These are phyloP conservation scores for Penicillium atrosanguineum DNA, from an alignment of 495 filamentous ascomycete genomes.

Conservation along the genomic window DNA sequence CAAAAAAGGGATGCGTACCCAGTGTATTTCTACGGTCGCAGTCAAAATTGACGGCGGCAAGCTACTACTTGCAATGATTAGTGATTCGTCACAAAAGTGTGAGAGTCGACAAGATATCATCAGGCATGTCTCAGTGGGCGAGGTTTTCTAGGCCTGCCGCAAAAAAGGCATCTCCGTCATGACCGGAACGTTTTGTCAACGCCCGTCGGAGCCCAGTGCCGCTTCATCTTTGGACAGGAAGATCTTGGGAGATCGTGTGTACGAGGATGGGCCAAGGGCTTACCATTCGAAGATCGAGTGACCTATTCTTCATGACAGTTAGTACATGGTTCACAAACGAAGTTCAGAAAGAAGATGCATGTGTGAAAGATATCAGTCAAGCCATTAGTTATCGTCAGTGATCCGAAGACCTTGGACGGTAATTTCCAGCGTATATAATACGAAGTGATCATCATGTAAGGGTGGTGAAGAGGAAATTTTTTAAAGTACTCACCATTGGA, in stretches of 20 bases:
- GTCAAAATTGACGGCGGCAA: neutral
- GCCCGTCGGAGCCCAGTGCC: constrained; percentile 99
- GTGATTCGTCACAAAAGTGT: constrained; percentile 27
- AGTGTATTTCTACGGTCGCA: constrained; percentile 13
- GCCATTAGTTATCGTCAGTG: constrained; percentile 85
- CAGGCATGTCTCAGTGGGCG: constrained; percentile 78
- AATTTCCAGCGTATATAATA: constrained; percentile 98
- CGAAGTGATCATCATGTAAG: constrained; percentile 65
- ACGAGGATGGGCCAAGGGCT: constrained; percentile 22
- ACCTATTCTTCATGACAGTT: constrained; percentile 26
- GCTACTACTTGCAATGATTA: constrained; percentile 29
- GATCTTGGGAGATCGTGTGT: constrained; percentile 1
- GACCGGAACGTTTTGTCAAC: constrained; percentile 45
- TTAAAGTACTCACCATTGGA: constrained; percentile 29
- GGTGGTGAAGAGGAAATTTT: constrained; percentile 4
- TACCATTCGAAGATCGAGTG: constrained; percentile 23
- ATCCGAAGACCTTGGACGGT: constrained; percentile 85
- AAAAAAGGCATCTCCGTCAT: constrained; percentile 89
- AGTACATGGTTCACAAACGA: constrained; percentile 16
- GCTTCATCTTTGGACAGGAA: constrained; percentile 75
- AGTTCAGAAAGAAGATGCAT: constrained; percentile 9
- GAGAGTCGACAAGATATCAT: constrained; percentile 19
- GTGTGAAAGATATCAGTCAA: constrained; percentile 64
- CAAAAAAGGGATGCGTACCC: constrained; percentile 18
- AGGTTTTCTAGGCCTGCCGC: constrained; percentile 99